These are phyloP conservation scores for Phytophthora niederhauseri DNA, from an alignment of 352 stramenopile genomes.

Conservation along the genomic window DNA sequence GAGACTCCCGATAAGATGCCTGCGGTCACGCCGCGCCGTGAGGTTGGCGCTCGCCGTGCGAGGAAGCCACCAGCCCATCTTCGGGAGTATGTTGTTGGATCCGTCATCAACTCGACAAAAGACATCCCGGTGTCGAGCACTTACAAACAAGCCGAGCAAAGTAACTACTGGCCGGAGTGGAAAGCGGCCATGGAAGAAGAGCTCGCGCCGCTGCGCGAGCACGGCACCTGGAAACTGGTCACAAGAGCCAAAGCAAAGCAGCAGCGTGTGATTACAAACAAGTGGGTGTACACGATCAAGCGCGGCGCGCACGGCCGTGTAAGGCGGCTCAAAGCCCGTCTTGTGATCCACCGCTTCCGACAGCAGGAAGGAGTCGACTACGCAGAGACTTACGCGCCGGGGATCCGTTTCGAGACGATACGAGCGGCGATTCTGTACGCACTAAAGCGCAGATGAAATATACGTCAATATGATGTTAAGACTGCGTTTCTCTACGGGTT, in stretches of 20 bases:
- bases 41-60: not conserved
- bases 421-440: not conserved
- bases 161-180: not conserved
- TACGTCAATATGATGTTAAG: not conserved
- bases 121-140: not conserved
- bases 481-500: constrained; percentile 5
- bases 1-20: constrained; percentile 3
- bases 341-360: constrained; percentile 15
- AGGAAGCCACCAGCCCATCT: not conserved
- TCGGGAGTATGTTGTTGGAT: not conserved
- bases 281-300: constrained; percentile 19
- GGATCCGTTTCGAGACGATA: too few species aligned
- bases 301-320: constrained; percentile 6
- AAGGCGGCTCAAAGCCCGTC: constrained; percentile 13
- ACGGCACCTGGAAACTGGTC: not conserved
- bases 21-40: not conserved
- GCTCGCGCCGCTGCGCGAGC: not conserved
- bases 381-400: not conserved
- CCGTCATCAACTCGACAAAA: not conserved
- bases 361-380: constrained; percentile 19
- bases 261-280: not conserved
- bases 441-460: not conserved
- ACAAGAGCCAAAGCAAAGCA: not conserved
- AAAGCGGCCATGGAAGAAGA: not conserved
- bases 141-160: not conserved